Conservation (phyloP, 108 stramenopile genomes). For the Fistulifera pelliculosa region DNA sequence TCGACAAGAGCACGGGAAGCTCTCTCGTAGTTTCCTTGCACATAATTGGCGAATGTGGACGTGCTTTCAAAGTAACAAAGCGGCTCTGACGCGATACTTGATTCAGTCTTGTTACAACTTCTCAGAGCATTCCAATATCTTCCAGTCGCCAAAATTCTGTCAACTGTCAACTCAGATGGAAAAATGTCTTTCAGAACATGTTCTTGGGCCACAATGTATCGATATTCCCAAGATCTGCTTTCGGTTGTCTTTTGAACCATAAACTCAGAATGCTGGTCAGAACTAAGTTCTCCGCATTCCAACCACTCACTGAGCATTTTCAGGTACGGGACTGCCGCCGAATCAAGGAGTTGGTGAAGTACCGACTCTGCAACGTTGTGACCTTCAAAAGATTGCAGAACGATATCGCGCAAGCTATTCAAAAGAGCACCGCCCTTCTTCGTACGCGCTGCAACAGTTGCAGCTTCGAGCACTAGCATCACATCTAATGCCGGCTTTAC, state of each 20-base stretch:
- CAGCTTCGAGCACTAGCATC: slow-evolving; percentile 58
- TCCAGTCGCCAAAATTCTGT: slow-evolving; percentile 77
- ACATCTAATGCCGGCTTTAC: slow-evolving; percentile 61
- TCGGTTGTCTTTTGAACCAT: slow-evolving; percentile 54
- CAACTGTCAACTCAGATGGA: slow-evolving; percentile 15
- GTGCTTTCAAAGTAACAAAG: slow-evolving; percentile 8
- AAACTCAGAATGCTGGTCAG: slow-evolving; percentile 87
- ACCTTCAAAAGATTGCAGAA: slow-evolving; percentile 37
- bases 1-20: slow-evolving; percentile 65
- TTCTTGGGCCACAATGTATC: slow-evolving; percentile 41
- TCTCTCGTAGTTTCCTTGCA: slow-evolving; percentile 54
- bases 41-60: slow-evolving; percentile 32
- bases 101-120: background rate
- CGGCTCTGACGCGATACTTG: background rate
- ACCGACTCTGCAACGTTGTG: slow-evolving; percentile 53
- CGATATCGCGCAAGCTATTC: slow-evolving; percentile 43
- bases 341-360: slow-evolving; percentile 44
- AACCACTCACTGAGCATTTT: slow-evolving; percentile 82
- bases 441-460: slow-evolving; percentile 29
- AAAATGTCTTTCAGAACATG: slow-evolving; percentile 34
- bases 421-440: slow-evolving; percentile 79
- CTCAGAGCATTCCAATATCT: slow-evolving; percentile 86
- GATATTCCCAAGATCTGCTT: slow-evolving; percentile 8
- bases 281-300: slow-evolving; percentile 51
- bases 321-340: slow-evolving; percentile 74